Base-by-base conservation (phyloP, 2,329 filamentous ascomycete genomes). In the Scopulariopsis brevicaulis region DNA sequence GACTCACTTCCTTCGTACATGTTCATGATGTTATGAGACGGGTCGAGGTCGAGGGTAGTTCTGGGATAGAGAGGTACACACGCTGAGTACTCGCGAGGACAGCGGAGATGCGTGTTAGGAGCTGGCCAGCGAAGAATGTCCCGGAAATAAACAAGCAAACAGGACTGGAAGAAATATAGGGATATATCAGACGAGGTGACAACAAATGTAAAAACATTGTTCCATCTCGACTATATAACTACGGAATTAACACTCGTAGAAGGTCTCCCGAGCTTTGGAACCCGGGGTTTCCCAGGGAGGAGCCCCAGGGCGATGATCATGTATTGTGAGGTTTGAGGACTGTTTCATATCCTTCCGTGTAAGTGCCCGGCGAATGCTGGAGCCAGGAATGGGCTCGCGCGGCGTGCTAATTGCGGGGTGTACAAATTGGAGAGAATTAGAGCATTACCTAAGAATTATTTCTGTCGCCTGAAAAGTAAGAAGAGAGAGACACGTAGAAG, bases 1-100 rank as follows among this genome's bases (percentile, higher is more conserved):
- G 22, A 46, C 56, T 46, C 35, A 54, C 56, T 43, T 52, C 56
- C 56, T 58, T 54, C 51, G 56, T 58, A 58, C 25, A 50, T 24
- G 28, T 35, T 54, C 54, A 54, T 50, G 40, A 20, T 10, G 40
- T 53, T 53, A 53, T 1, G 25, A 40, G 46, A 6, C 12, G 4
- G 11, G 4, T 43, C 22, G n/a, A 20, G 24, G 28, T 11, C 8
- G 20, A 37, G 7, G 18, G 25, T 8, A 20, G 50, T 10, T 8
- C 15, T 28, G 15, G 10, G 15, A 20, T 3, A n/a, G n/a, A 48
- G 12, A 37, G 10, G 54, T 25, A 35, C 25, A n/a, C 4, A 20
- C 11, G 35, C 6, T 15, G 40, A n/a, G 40, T 8, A 14, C 40
- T 46, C 40, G 40, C 40, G 15, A 14, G 40, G 14, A 7, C 20